These are phyloP conservation scores for Pythium myriotylum DNA, from an alignment of 352 stramenopile genomes.

Conservation along the genomic window DNA sequence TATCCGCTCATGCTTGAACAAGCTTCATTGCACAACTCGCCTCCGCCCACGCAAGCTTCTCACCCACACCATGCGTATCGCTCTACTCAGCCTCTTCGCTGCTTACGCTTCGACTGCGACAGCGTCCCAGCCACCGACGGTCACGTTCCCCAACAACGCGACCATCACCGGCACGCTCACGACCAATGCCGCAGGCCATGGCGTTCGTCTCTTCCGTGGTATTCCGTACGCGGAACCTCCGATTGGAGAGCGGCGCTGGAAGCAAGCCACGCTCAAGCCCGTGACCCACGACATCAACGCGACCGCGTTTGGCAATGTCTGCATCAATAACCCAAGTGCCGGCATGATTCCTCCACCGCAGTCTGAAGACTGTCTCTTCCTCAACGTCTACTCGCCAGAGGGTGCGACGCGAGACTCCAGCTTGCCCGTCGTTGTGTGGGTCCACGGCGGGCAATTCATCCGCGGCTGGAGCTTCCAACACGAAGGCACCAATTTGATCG, in stretches of 20 bases:
- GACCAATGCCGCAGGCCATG: not conserved
- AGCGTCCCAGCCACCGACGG: not conserved
- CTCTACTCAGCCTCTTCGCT: too few species aligned
- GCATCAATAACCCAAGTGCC: not conserved
- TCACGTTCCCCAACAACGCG: not conserved
- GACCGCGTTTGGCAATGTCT: constrained; percentile 7
- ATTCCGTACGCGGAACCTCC: constrained; percentile 8
- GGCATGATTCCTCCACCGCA: not conserved
- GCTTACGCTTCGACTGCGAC: too few species aligned
- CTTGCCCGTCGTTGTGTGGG: constrained; percentile 37
- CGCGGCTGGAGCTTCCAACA: constrained; percentile 9
- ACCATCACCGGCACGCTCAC: not conserved
- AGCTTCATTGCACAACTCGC: too few species aligned
- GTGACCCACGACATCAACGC: constrained; percentile 8
- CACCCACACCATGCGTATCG: too few species aligned
- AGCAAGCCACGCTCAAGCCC: constrained; percentile 8
- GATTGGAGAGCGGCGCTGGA: constrained; percentile 2
- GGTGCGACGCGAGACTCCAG: constrained; percentile 21
- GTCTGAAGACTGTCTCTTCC: constrained; percentile 37
- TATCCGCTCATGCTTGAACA: too few species aligned
- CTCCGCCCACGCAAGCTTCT: too few species aligned
- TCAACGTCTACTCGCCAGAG: constrained; percentile 37
- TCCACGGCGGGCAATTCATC: constrained; percentile 35
- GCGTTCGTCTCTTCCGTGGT: not conserved
- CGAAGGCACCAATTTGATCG: constrained; percentile 2